Conservation (phyloP, 1,139 yeast genomes). For the Zygoascus sp. region DNA sequence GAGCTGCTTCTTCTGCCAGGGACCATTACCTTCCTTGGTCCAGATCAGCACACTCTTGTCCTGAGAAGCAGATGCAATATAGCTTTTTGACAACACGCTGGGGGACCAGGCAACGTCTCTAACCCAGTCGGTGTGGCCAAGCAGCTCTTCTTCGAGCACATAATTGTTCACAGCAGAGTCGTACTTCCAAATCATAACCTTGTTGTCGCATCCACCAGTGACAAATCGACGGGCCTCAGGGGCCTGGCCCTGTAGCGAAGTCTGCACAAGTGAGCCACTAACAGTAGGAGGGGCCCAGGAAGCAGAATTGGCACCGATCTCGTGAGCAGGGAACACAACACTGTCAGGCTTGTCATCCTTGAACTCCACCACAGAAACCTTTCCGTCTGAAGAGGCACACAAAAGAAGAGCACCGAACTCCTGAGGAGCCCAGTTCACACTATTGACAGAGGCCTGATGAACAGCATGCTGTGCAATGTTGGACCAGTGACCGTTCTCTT, state of each 20-base stretch:
- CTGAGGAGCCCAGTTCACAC: slow-evolving; percentile 96
- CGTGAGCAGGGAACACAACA: slow-evolving; percentile 71
- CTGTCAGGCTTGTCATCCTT: slow-evolving; percentile 77
- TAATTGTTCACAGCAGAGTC: slow-evolving; percentile 56
- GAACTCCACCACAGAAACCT: slow-evolving; percentile 84
- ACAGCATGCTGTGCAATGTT: slow-evolving; percentile 81
- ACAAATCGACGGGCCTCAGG: slow-evolving; percentile 55
- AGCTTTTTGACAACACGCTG: slow-evolving; percentile 75
- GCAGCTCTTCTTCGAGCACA: slow-evolving; percentile 67
- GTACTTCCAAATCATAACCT: slow-evolving; percentile 85
- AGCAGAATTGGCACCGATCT: slow-evolving; percentile 89
- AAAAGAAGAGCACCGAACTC: slow-evolving; percentile 90
- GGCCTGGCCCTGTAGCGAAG: slow-evolving; percentile 26
- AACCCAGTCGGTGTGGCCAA: slow-evolving; percentile 97
- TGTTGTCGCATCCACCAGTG: slow-evolving; percentile 92
- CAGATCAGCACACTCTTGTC: slow-evolving; percentile 92
- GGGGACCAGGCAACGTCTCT: slow-evolving; percentile 99
- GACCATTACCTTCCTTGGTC: slow-evolving; percentile 70
- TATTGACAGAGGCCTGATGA: slow-evolving; percentile 91
- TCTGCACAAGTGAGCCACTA: slow-evolving; percentile 35
- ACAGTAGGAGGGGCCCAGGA: slow-evolving; percentile 85
- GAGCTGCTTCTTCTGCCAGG: slow-evolving; percentile 72
- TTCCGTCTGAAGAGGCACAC: slow-evolving; percentile 92
- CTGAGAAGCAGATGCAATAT: slow-evolving; percentile 97
- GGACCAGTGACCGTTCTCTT: slow-evolving; percentile 85